Evolutionary conservation across 2,329 filamentous ascomycete genomes (phyloP), one percentile per base, ranked within the genome.

Genomic region (Talaromyces sp.): DNA sequence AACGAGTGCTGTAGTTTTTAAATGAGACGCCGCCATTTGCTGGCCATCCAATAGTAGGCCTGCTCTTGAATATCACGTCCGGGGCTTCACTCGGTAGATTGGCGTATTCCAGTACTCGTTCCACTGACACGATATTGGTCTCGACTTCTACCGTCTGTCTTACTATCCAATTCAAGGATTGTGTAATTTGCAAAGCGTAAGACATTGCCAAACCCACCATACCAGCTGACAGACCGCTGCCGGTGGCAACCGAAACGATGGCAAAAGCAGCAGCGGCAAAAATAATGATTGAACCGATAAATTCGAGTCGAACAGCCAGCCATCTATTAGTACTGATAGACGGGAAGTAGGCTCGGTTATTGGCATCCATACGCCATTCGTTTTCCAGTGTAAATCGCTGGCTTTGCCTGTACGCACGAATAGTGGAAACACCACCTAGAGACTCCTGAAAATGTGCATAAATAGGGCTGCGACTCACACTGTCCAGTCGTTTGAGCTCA

Each of bases 371-470:
- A 51, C 95, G 89, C 92, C 93, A 97, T 82, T 99, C 93, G 69
- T 98, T 99, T 76, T 99, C 96, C 62, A 90, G 81, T 64, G 91
- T 86, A 76, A 99, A 99, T 61, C 95, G 85, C 66, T 87, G 82
- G 75, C 96, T 88, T 75, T 99, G 94, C 64, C 89, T 85, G 80
- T 96, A 99, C 40, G 95, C 96, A 67, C 96, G 90, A 71, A 99
- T 98, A 10, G 95, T 99, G 63, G 91, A 91, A 72, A 97, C 89
- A 51, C 95, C 95, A 64, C 92, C 94, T 9, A 99, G 85, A 1
- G 92, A 96, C 78, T 99, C 96, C 74, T 99, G 95, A 80, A 99
- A 99, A 76, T 99, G 96, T 6, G 95, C 95, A 75, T 93, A 99
- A 69, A 99, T 96, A 30, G 96, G 96, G 75, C 93, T 97, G 69